A percentile compares a stretch with the other conserved stretches of the same genome.
phyloP scores from a whole-genome alignment of 306 rosid species.

The Dryas octopetala region DNA sequence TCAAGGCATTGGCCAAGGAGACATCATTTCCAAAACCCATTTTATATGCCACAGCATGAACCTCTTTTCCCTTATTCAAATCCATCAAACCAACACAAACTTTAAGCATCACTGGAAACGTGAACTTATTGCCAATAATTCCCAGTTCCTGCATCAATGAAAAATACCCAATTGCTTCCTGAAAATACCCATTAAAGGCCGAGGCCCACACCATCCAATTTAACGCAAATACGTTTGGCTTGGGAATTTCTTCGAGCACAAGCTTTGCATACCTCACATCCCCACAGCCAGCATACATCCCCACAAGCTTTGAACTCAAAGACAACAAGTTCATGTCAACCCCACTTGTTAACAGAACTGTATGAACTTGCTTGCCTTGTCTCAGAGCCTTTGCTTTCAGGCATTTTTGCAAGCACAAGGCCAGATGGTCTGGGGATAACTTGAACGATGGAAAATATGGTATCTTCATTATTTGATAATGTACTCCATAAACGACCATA shows the following conservation, averaged over 20 bases:
- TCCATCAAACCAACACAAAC: slow-evolving; percentile 66
- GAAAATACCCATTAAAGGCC: slow-evolving; percentile 46
- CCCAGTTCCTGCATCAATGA: slow-evolving; percentile 43
- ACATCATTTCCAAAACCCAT: slow-evolving; percentile 42
- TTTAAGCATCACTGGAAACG: slow-evolving; percentile 50
- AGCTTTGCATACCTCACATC: slow-evolving; percentile 41
- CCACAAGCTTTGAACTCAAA: slow-evolving; percentile 59
- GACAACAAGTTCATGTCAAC: slow-evolving; percentile 40
- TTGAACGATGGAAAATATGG: slow-evolving; percentile 16
- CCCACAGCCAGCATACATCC: slow-evolving; percentile 61
- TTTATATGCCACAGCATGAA: slow-evolving; percentile 55
- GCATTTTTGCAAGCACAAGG: slow-evolving; percentile 52
- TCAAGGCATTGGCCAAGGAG: slow-evolving; percentile 45
- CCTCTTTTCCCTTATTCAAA: slow-evolving; percentile 50
- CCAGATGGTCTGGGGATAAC: slow-evolving; percentile 38
- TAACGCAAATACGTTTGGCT: slow-evolving; percentile 64
- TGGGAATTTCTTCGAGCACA: slow-evolving; percentile 27
- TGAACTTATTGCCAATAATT: slow-evolving; percentile 41
- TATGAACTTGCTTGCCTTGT: slow-evolving; percentile 64
- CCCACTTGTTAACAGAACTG: slow-evolving; percentile 47
- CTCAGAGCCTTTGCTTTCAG: slow-evolving; percentile 54
- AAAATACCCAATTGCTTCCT: slow-evolving; percentile 50
- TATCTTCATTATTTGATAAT: slow-evolving; percentile 25
- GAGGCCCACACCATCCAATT: slow-evolving; percentile 59
- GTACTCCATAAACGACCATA: too few relatives aligned